Base-by-base conservation (phyloP, 169 alveolate species). In the Plasmodium gallinaceum region DNA sequence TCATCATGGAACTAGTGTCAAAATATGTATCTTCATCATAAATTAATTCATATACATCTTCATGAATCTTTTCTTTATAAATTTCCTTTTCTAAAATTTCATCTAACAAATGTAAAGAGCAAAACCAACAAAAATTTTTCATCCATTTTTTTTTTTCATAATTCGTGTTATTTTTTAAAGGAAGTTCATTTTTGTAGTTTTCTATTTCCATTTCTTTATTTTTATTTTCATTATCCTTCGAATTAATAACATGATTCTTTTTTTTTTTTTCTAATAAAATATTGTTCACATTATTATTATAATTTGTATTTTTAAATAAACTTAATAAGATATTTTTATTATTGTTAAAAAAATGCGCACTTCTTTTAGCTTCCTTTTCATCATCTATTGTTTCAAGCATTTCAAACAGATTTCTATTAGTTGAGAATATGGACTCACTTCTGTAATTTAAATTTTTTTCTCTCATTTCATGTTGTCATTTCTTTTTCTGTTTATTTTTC, bases 381-480 rank as follows among this genome's bases (percentile, higher is more conserved):
- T 83, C 91, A 71, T 83, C 83, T 14, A 83, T 43, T 7, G 26
- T 68, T 60, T 83, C 91, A 43, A 68, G 83, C 18, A 68, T 71
- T 18, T 66, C 91, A 83, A 83, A 83, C 45, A 57, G 16, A 46
- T 69, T 83, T 42, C 83, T 20, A 20, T 57, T 69, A n/a, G 65
- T 24, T 12, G 73, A 22, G 61, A 83, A 68, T 10, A 66, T 66
- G 18, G 83, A 83, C 57, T 54, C 91, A 68, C 83, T 83, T 83
- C 91, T n/a, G 42, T 68, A 83, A 83, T 32, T 54, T 16, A 14
- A 18, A 68, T 66, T 68, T 83, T 83, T 68, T 42, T 68, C 91
- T 83, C 69, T 83, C 91, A 83, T 83, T 83, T 83, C 83, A 83
- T 83, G 73, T 48, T 68, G 91, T 54, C 83, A 68, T 71, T 24